These are phyloP conservation scores for Isabelozyma pseudorhagii DNA, from an alignment of 805 yeast genomes.

Conservation along the genomic window DNA sequence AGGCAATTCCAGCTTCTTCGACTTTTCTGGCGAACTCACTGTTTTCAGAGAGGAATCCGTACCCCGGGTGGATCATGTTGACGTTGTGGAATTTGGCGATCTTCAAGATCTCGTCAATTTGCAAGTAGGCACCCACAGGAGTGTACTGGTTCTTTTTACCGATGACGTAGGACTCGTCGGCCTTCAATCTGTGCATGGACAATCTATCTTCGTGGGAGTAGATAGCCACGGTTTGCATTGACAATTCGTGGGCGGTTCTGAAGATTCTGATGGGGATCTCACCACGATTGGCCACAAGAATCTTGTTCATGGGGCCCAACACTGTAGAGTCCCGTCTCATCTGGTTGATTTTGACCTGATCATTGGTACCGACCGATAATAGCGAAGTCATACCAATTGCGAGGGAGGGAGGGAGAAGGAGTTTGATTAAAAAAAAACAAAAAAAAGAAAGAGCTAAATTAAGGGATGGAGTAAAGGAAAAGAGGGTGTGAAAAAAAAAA, in stretches of 20 bases:
- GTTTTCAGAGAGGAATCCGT: constrained; percentile 80
- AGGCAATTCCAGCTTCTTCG: constrained; percentile 83
- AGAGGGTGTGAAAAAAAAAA: background rate
- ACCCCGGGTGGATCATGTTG: constrained; percentile 40
- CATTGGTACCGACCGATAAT: constrained; percentile 6
- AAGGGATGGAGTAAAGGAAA: background rate
- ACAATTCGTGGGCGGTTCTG: constrained; percentile 95
- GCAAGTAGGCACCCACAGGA: constrained; percentile 95
- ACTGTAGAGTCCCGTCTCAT: constrained; percentile 43
- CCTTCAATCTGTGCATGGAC: constrained; percentile 92
- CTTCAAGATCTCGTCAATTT: constrained; percentile 81
- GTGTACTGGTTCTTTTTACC: constrained; percentile 87
- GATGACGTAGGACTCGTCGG: constrained; percentile 90
- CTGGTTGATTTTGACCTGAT: constrained; percentile 25
- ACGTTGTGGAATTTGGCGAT: constrained; percentile 56
- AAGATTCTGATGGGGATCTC: constrained; percentile 86
- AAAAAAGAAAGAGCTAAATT: background rate
- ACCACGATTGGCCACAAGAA: constrained; percentile 81
- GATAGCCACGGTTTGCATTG: constrained; percentile 96
- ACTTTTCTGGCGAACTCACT: constrained; percentile 92
- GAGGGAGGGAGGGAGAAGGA: background rate
- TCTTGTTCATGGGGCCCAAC: constrained; percentile 50
- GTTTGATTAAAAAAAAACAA: background rate
- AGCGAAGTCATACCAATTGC: constrained; percentile 3
- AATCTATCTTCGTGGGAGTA: constrained; percentile 94